Base-by-base conservation (phyloP, 129 eudicot genomes). In the Escallonia herrerae region DNA sequence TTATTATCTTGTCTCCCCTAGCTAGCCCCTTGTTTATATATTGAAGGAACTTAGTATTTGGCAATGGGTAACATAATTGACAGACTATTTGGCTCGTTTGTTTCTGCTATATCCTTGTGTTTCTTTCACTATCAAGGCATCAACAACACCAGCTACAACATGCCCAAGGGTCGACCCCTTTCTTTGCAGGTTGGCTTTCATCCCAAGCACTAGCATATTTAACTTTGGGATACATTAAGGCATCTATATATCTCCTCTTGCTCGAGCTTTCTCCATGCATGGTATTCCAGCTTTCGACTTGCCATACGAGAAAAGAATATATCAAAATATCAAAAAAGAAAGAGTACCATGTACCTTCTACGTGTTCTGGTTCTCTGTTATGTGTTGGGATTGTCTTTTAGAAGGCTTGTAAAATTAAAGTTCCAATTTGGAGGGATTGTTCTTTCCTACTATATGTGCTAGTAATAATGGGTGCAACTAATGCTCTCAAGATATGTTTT, bases 81-180 rank as follows among this genome's bases (percentile, higher is more conserved):
- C 12, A 83, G 77, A 37, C 75, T 80, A 56, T 80, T 77, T 67
- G 76, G 78, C 61, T 79, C 86, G 45, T 72, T 79, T 62, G 14
- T 79, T 57, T 83, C 84, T 22, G 78, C 79, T 13, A 58, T 82
- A 49, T 47, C 86, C 8, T 72, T 64, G 59, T 72, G 75, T 63
- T 74, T 81, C 81, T 76, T 67, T 74, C 80, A 67, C 74, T 79
- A 86, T 75, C 89, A 79, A 65, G 76, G 73, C 62, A 53, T 12
- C 69, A 60, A 52, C 71, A 54, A 59, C 65, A 70, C 46, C 52
- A 71, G 75, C 51, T 74, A 48, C 77, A 69, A 78, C 76, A 86
- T 86, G 97, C 82, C 88, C 14, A 89, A 77, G 84, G 66, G 77
- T 62, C 87, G 91, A 6, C 95, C 91, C 13, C 89, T 90, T 74